Percentiles rank a stretch among this genome's conserved stretches.
Evolutionary conservation across 257 asterid genomes (phyloP).

Genomic region (Hygrophila difformis): DNA sequence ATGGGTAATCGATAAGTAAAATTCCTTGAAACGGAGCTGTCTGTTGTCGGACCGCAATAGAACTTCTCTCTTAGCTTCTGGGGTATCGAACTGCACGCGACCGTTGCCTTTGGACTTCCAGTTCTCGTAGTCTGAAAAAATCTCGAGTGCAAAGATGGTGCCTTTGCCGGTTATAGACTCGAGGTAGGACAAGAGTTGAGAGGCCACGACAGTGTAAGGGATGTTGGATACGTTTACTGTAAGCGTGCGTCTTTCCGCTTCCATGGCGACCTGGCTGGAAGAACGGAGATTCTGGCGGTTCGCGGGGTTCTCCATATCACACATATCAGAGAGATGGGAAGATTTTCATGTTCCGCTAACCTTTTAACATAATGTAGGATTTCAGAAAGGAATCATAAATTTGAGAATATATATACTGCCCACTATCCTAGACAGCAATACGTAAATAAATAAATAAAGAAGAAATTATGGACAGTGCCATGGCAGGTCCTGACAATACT

Average conservation of each 20-base stretch:
- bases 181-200: constrained; percentile 39
- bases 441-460: too few relatives aligned
- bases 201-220: constrained; percentile 45
- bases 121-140: constrained; percentile 60
- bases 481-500: too few relatives aligned
- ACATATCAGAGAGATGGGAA: too few relatives aligned
- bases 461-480: too few relatives aligned
- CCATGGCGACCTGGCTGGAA: too few relatives aligned
- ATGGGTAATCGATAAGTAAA: constrained; percentile 32
- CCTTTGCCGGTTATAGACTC: constrained; percentile 46
- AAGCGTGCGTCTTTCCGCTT: constrained; percentile 33
- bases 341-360: too few relatives aligned
- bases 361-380: too few relatives aligned
- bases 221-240: constrained; percentile 53
- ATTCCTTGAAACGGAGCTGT: constrained; percentile 41
- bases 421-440: too few relatives aligned
- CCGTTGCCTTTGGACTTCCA: constrained; percentile 94
- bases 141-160: constrained; percentile 62
- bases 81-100: constrained; percentile 62
- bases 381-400: too few relatives aligned
- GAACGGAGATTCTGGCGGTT: too few relatives aligned
- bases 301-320: too few relatives aligned
- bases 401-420: too few relatives aligned
- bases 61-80: constrained; percentile 32
- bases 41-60: constrained; percentile 39